Evolutionary conservation across 371 early-diverging fungal genomes (phyloP), one percentile per base, ranked within the genome.

Genomic region (Lichtheimia hyalospora): DNA sequence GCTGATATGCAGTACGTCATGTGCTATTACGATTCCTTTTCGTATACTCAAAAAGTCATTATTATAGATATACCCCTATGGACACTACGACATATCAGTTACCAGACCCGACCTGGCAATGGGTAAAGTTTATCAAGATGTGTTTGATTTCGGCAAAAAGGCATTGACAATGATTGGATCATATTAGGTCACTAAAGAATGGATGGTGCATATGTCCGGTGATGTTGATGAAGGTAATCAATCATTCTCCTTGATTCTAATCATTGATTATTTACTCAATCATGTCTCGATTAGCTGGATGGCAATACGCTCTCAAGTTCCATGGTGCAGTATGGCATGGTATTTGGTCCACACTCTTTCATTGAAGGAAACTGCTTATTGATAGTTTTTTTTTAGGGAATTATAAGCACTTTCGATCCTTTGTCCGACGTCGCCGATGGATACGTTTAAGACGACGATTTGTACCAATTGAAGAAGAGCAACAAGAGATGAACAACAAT

Each of bases 201-300:
- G 87, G 87, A 67, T 87, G 69, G 83, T 85, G 16, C 85, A 87
- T 62, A 85, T 87, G 87, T 80, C 84, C n/a, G 83, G 73, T 3
- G 85, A 87, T 64, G 84, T 87, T 1, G 87, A 87, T 58, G 84
- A 85, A 69, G 72, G 78, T 71, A 71, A n/a, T n/a, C n/a, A n/a
- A n/a, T n/a, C n/a, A n/a, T n/a, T n/a, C n/a, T n/a, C n/a, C n/a
- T n/a, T n/a, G n/a, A n/a, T n/a, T n/a, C n/a, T n/a, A n/a, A n/a
- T n/a, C 20, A 48, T 7, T 28, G 43, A 55, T 25, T n/a, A n/a
- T 25, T 25, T 25, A 25, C 25, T 25, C 5, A 3, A 25, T 3
- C 25, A 25, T 25, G 41, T 3, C 2, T 25, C 2, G 3, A 25
- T 39, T 58, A 75, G 79, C 73, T 34, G 79, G 82, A 27, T 82